phyloP scores from a whole-genome alignment of 23 red algal genomes.

The Agarophyton chilense region DNA sequence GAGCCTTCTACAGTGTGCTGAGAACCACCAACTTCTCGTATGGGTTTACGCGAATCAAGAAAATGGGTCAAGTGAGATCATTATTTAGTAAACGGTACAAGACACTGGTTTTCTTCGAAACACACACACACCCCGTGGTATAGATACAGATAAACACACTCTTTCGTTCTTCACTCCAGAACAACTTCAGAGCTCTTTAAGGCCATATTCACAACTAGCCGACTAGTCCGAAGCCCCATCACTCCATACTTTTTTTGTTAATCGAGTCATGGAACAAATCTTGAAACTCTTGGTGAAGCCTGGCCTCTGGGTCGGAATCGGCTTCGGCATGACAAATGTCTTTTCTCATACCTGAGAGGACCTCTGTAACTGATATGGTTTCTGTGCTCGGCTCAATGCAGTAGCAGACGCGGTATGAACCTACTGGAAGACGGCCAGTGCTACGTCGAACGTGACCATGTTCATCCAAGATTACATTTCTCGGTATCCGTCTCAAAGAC shows the following conservation, averaged over 20 bases:
- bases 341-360: slow-evolving; percentile 67
- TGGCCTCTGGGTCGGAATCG: slow-evolving; percentile 44
- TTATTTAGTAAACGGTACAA: too few species aligned
- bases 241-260: neutral
- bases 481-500: slow-evolving; percentile 33
- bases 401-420: slow-evolving; percentile 56
- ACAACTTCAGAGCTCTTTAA: too few species aligned
- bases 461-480: neutral
- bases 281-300: slow-evolving; percentile 60
- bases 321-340: slow-evolving; percentile 56
- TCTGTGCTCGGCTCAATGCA: neutral
- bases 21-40: too few species aligned
- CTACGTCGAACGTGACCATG: neutral
- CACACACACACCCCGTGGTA: too few species aligned
- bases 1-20: too few species aligned
- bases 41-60: too few species aligned
- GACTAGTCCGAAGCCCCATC: too few species aligned
- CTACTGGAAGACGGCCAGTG: slow-evolving; percentile 43
- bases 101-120: too few species aligned
- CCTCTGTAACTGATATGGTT: slow-evolving; percentile 16
- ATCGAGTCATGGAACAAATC: neutral
- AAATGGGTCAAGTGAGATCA: too few species aligned
- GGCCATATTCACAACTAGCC: too few species aligned
- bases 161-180: too few species aligned
- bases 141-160: too few species aligned